These are phyloP conservation scores for Xylaria hypoxylon DNA, from an alignment of 2,329 filamentous ascomycete genomes.

Conservation along the genomic window DNA sequence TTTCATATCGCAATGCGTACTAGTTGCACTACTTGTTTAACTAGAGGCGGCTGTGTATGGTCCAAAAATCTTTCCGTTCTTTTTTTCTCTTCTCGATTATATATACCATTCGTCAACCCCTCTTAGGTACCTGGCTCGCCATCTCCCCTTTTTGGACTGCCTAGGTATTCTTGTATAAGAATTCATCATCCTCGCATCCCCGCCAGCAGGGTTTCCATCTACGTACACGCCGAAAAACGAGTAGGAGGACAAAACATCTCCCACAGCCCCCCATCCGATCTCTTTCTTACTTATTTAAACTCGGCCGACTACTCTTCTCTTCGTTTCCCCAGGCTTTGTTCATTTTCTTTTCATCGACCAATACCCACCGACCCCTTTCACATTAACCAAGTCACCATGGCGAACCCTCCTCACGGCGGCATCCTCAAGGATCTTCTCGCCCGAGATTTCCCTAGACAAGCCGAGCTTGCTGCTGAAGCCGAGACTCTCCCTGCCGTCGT, in stretches of 20 bases:
- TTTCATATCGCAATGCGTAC: conserved; percentile 12
- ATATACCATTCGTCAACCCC: conserved; percentile 2
- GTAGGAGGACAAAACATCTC: conserved; percentile 20
- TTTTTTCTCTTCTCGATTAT: conserved; percentile 10
- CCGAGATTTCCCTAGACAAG: conserved; percentile 86
- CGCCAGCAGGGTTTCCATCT: conserved; percentile 32
- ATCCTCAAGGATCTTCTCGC: conserved; percentile 98
- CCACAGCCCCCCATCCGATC: conserved; percentile 13
- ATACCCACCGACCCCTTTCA: conserved; percentile 2
- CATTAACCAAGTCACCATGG: conserved; percentile 60
- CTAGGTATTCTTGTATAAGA: conserved; percentile 5
- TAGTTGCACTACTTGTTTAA: conserved; percentile 5
- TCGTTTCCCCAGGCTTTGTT: conserved; percentile 4
- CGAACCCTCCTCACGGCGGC: conserved; percentile 84
- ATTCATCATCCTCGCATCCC: conserved; percentile 18
- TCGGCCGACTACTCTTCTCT: conserved; percentile 21
- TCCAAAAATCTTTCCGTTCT: neutral
- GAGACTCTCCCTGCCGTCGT: conserved; percentile 86
- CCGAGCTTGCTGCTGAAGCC: conserved; percentile 83
- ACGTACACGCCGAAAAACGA: conserved; percentile 28
- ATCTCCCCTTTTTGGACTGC: neutral
- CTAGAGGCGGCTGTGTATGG: conserved; percentile 6
- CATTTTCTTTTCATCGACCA: conserved; percentile 11
- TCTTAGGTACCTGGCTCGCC: neutral
- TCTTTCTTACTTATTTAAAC: conserved; percentile 27